Evolutionary conservation across 192 early-diverging fungal genomes (phyloP), one percentile per base, ranked within the genome.

Genomic region (Linderina pennispora): DNA sequence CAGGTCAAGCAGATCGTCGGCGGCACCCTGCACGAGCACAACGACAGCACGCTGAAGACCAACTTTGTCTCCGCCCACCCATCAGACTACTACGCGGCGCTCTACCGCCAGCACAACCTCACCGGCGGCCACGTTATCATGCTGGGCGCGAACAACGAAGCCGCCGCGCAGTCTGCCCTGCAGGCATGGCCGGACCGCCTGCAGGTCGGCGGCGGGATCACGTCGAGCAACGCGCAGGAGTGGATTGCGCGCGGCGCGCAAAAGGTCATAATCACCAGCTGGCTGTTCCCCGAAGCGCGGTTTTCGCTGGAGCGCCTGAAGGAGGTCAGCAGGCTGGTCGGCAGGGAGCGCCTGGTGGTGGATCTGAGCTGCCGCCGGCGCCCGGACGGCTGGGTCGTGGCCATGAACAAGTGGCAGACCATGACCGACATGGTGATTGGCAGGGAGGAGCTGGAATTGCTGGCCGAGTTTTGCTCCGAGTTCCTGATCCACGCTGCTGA

Each of bases 1-100:
- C 83, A 91, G 63, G 97, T 99, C 48, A 99, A 99, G 72, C 97
- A 99, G 64, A 97, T 99, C 43, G 93, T 99, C 36, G 97, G 97
- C 23, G 92, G 89, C 32, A 87, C 94, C 36, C 77, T 99, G 15
- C 77, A 62, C 51, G 88, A 90, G 53, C 45, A 55, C 31, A 44
- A 66, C 25, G 74, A 65, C 20, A 74, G 68, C 8, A 54, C 77
- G 18, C 76, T 95, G 17, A 70, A 77, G 32, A 96, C 92, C 1
- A 99, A 99, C 80, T 97, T 94, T 80, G 90, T 96, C 1, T 90
- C 94, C 1, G 72, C 62, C 79, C 85, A 78, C 25, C 79, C 91
- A 0, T 77, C 93, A 4, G 43, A 55, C n/a, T 78, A 91, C 59
- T 99, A 90, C 48, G 90, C 93, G 2, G 16, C 76, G 22, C 78